phyloP scores from a whole-genome alignment of 495 filamentous ascomycete species.

The Xylaria scruposa region DNA sequence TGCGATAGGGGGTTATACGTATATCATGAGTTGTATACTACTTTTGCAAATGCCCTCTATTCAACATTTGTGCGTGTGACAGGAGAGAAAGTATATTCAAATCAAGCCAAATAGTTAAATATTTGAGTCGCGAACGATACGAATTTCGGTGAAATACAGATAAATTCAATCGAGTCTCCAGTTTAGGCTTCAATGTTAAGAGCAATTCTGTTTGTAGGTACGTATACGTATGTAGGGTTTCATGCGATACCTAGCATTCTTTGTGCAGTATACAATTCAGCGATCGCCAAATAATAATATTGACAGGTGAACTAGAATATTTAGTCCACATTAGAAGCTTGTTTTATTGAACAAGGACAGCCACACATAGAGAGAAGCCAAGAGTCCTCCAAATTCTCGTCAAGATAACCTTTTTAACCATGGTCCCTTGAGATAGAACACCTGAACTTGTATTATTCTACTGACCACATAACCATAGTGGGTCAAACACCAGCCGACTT shows the following conservation, averaged over 20 bases:
- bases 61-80: neutral
- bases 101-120: neutral
- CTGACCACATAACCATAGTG: too few species aligned
- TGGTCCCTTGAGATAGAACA: too few species aligned
- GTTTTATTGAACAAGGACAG: neutral
- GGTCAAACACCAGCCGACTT: neutral
- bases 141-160: neutral
- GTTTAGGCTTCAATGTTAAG: neutral
- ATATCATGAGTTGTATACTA: constrained; percentile 10
- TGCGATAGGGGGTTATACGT: neutral
- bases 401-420: too few species aligned
- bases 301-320: neutral
- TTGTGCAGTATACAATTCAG: neutral
- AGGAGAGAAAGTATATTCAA: neutral
- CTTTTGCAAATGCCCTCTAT: neutral
- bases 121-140: neutral
- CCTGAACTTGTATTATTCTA: too few species aligned
- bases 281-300: neutral
- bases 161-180: neutral
- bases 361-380: too few species aligned
- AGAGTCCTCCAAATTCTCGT: neutral
- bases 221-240: neutral
- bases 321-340: neutral
- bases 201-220: neutral
- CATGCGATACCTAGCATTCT: neutral